Evolutionary conservation across 306 rosid genomes (phyloP).

Genomic region (Neltuma alba): DNA sequence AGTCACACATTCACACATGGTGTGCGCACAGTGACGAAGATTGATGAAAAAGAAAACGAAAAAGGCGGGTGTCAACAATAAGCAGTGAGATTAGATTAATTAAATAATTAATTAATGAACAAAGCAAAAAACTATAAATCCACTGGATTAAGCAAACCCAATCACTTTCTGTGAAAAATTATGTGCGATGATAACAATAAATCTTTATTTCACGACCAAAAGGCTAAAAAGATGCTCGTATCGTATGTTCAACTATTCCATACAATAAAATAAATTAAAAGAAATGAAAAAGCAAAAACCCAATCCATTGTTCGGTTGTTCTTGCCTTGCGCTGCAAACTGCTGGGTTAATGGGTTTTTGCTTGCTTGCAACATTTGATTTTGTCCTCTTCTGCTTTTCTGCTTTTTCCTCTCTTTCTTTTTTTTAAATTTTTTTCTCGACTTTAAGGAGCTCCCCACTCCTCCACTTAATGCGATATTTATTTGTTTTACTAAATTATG

Average conservation of each 20-base stretch:
- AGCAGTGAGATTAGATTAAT: background rate
- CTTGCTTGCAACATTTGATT: slow-evolving; percentile 25
- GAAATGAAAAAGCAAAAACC: background rate
- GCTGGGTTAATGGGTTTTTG: background rate
- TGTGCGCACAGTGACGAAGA: slow-evolving; percentile 47
- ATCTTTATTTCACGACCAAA: background rate
- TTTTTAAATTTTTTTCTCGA: background rate
- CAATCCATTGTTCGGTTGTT: background rate
- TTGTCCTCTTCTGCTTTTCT: slow-evolving; percentile 32
- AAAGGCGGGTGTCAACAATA: slow-evolving; percentile 58
- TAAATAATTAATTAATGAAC: background rate
- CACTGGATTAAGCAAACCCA: slow-evolving; percentile 39
- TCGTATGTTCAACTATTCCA: background rate
- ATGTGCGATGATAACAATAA: background rate
- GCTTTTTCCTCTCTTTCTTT: background rate
- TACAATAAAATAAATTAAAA: background rate
- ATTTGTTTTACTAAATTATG: background rate
- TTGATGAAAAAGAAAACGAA: slow-evolving; percentile 33
- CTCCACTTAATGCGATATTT: slow-evolving; percentile 26
- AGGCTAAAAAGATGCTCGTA: background rate
- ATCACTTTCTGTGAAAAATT: background rate
- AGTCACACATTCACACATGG: slow-evolving; percentile 48
- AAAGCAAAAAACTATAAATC: slow-evolving; percentile 2
- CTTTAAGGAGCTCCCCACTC: background rate
- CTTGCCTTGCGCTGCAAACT: background rate